phyloP scores from a whole-genome alignment of 441 rosid species.

The Macaranga tanarius region DNA sequence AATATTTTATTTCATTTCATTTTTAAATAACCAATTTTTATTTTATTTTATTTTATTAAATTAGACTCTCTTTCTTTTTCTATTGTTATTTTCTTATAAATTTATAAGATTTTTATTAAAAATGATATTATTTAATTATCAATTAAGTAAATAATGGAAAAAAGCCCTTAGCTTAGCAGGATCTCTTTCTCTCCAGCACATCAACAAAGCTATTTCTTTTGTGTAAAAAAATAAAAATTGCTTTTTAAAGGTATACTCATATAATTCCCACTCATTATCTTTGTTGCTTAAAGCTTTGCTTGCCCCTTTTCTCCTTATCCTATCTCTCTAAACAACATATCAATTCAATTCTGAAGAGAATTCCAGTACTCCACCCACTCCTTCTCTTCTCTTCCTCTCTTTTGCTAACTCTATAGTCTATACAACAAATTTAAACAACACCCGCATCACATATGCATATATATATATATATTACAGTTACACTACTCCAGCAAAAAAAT shows the following conservation, averaged over 20 bases:
- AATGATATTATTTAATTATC: too few relatives aligned
- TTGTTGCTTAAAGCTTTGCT: slow-evolving; percentile 49
- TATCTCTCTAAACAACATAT: slow-evolving; percentile 24
- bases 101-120: too few relatives aligned
- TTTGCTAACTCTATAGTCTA: neutral
- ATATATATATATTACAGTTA: too few relatives aligned
- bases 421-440: neutral
- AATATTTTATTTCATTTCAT: neutral
- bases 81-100: too few relatives aligned
- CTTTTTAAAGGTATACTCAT: slow-evolving; percentile 52
- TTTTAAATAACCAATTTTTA: neutral
- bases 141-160: neutral
- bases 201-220: slow-evolving; percentile 44
- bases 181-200: slow-evolving; percentile 14
- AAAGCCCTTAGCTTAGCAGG: neutral
- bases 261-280: slow-evolving; percentile 65
- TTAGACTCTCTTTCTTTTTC: too few relatives aligned
- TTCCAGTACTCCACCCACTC: slow-evolving; percentile 6
- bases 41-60: neutral
- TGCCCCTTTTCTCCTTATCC: slow-evolving; percentile 30
- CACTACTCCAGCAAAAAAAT: too few relatives aligned
- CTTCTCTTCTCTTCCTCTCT: neutral
- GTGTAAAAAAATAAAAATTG: slow-evolving; percentile 17
- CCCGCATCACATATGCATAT: neutral
- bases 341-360: slow-evolving; percentile 25